Conservation (phyloP, 768 basidiomycete species). For the Sporobolomyces pararoseus region DNA sequence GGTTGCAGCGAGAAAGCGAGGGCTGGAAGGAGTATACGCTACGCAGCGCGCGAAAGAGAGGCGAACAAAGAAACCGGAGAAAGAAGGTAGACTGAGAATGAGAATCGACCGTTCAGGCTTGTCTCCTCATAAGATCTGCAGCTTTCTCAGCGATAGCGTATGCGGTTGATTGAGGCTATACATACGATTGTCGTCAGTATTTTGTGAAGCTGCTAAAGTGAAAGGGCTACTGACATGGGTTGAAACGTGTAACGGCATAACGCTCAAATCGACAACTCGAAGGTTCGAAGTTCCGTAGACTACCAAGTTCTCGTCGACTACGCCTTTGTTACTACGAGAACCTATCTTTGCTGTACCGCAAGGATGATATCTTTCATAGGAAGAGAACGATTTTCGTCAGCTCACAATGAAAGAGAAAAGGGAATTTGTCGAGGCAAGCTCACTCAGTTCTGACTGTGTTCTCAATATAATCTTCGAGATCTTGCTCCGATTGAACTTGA, state of each 20-base stretch:
- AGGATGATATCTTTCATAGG: constrained; percentile 13
- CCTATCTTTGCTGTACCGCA: constrained; percentile 59
- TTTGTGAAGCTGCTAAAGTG: background rate
- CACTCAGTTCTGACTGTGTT: constrained; percentile 18
- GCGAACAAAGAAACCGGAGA: no score
- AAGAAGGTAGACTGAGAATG: no score
- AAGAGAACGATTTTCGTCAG: background rate
- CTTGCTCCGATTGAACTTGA: background rate
- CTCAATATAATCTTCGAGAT: constrained; percentile 12
- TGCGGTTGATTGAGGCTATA: constrained; percentile 36
- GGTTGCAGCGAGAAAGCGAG: no score
- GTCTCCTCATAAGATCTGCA: constrained; percentile 49
- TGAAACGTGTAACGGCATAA: constrained; percentile 17
- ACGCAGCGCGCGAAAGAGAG: no score
- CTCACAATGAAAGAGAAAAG: background rate
- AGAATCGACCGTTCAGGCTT: no score
- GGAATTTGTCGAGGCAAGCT: background rate
- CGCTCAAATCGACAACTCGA: constrained; percentile 60
- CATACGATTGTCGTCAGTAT: background rate
- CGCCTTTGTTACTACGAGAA: constrained; percentile 49
- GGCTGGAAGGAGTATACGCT: no score
- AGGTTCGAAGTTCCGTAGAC: constrained; percentile 62
- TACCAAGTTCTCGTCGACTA: constrained; percentile 58
- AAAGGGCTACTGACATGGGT: constrained; percentile 12
- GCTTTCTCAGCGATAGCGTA: constrained; percentile 56